Evolutionary conservation across 441 rosid genomes (phyloP).

Genomic region (Mallotus repandus): DNA sequence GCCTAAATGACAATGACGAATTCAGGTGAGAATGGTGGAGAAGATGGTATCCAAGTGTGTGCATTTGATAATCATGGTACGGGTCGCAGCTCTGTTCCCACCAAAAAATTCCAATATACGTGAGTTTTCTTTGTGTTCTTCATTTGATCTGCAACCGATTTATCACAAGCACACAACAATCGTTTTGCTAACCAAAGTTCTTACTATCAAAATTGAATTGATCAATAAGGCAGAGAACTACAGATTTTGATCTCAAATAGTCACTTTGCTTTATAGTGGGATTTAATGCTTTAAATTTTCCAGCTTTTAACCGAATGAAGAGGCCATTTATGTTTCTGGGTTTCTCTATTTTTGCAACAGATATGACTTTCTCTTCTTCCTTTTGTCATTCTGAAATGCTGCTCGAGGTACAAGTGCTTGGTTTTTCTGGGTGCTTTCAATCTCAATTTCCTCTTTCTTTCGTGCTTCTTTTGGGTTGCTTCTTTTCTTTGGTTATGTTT

Average conservation of each 20-base stretch:
- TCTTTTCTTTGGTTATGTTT: background rate
- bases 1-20: slow-evolving; percentile 49
- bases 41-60: slow-evolving; percentile 64
- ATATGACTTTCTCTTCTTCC: slow-evolving; percentile 58
- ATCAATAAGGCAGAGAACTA: too few relatives aligned
- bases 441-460: background rate
- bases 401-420: slow-evolving; percentile 33
- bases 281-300: too few relatives aligned
- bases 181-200: too few relatives aligned
- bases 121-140: slow-evolving; percentile 36
- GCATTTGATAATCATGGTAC: slow-evolving; percentile 95
- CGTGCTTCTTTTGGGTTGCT: background rate
- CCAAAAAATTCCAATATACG: slow-evolving; percentile 64
- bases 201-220: too few relatives aligned
- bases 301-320: too few relatives aligned
- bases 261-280: too few relatives aligned
- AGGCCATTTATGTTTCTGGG: slow-evolving; percentile 26
- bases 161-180: too few relatives aligned
- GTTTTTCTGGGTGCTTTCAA: slow-evolving; percentile 17
- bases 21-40: slow-evolving; percentile 8
- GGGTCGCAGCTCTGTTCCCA: slow-evolving; percentile 88
- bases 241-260: too few relatives aligned
- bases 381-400: slow-evolving; percentile 39
- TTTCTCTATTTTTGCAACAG: slow-evolving; percentile 29
- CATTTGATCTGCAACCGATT: too few relatives aligned